Evolutionary conservation across 1,139 yeast species (phyloP).

Genomic region (Yamadazyma blattariae): DNA sequence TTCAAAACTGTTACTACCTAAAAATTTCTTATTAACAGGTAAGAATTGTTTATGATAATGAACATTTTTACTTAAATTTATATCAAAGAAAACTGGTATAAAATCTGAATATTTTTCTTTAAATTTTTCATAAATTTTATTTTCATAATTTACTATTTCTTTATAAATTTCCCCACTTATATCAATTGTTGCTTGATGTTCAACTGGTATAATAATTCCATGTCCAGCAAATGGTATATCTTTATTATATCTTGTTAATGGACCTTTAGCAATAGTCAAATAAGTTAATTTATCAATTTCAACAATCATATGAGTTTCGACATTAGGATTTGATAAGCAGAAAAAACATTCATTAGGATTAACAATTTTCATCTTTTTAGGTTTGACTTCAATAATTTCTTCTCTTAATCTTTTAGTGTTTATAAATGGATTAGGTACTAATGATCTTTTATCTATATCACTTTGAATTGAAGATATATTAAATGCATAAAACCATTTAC

Average conservation of each 20-base stretch:
- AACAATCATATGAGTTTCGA: conserved; percentile 78
- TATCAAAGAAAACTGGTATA: conserved; percentile 58
- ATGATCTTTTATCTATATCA: conserved; percentile 7
- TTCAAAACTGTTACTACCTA: conserved; percentile 29
- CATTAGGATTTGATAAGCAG: conserved; percentile 76
- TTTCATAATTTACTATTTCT: conserved; percentile 39
- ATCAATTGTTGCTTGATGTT: conserved; percentile 57
- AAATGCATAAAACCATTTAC: conserved; percentile 78
- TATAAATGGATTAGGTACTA: conserved; percentile 35
- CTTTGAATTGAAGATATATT: conserved; percentile 25
- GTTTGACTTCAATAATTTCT: conserved; percentile 2
- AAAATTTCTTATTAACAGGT: conserved; percentile 49
- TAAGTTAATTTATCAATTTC: conserved; percentile 69
- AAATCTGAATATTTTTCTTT: conserved; percentile 26
- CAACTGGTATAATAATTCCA: conserved; percentile 77
- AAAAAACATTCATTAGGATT: conserved; percentile 70
- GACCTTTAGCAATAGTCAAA: conserved; percentile 85
- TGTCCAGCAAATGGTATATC: conserved; percentile 69
- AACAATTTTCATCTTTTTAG: conserved; percentile 30
- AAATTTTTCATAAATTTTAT: conserved; percentile 47
- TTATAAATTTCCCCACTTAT: conserved; percentile 17
- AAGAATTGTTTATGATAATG: conserved; percentile 67
- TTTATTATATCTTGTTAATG: conserved; percentile 54
- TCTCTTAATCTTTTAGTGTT: conserved; percentile 13
- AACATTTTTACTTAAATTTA: conserved; percentile 52